Percentiles rank a stretch among this genome's conserved stretches.
Evolutionary conservation across 2,329 filamentous ascomycete species (phyloP).

Genomic region (Lecanosticta acicola): DNA sequence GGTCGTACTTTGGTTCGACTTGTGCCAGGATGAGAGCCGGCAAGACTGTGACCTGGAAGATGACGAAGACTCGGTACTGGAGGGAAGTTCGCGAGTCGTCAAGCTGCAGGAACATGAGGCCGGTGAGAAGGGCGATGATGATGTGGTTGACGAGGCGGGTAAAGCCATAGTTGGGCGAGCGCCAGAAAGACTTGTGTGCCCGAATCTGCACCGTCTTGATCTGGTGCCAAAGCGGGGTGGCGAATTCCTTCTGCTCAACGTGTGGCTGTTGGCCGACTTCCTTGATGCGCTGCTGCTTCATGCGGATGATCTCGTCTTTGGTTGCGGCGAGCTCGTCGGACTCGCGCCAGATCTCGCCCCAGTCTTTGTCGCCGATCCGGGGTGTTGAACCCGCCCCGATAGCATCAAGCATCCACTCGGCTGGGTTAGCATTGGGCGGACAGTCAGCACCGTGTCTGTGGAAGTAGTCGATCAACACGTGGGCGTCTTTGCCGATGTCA

Average conservation of each 20-base stretch:
- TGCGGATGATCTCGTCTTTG: slow-evolving; percentile 60
- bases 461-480: slow-evolving; percentile 58
- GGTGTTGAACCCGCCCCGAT: slow-evolving; percentile 69
- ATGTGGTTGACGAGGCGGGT: slow-evolving; percentile 82
- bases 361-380: slow-evolving; percentile 68
- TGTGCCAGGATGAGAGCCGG: slow-evolving; percentile 78
- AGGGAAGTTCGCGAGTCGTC: slow-evolving; percentile 69
- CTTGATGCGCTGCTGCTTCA: slow-evolving; percentile 57
- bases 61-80: slow-evolving; percentile 81
- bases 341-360: slow-evolving; percentile 72
- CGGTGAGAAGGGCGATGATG: slow-evolving; percentile 69
- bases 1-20: slow-evolving; percentile 76
- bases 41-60: slow-evolving; percentile 83
- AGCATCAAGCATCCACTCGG: slow-evolving; percentile 81
- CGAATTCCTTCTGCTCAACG: slow-evolving; percentile 67
- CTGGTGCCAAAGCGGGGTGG: slow-evolving; percentile 73
- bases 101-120: slow-evolving; percentile 72
- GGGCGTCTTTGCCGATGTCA: slow-evolving; percentile 70
- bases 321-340: slow-evolving; percentile 63
- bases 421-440: slow-evolving; percentile 64
- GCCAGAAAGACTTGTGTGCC: slow-evolving; percentile 75
- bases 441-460: slow-evolving; percentile 43
- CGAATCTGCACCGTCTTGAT: slow-evolving; percentile 67
- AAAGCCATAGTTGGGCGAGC: slow-evolving; percentile 82
- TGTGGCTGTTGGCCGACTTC: slow-evolving; percentile 40